phyloP scores from a whole-genome alignment of 805 yeast species.

The Jamesozyma spencerorum region DNA sequence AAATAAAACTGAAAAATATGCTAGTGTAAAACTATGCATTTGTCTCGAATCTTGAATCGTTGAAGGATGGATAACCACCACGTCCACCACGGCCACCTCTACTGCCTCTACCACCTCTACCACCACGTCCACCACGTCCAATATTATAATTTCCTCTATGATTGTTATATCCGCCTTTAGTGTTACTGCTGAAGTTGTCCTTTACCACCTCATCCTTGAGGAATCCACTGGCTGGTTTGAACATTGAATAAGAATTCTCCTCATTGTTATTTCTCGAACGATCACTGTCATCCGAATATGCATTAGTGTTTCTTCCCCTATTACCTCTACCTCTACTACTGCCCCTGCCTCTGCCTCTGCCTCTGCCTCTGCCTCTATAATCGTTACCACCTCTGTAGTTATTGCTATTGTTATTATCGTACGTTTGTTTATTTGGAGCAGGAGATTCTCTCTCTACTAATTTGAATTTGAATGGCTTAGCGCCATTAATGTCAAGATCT shows the following conservation, averaged over 20 bases:
- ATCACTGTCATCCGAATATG: slow-evolving; percentile 7
- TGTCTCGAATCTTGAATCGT: background rate
- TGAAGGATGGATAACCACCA: slow-evolving; percentile 3
- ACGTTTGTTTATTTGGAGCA: background rate
- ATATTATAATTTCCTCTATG: background rate
- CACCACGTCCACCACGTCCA: slow-evolving; percentile 9
- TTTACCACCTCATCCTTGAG: slow-evolving; percentile 8
- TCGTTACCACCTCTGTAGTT: slow-evolving; percentile 7
- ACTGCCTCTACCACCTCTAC: slow-evolving; percentile 15
- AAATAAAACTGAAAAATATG: background rate
- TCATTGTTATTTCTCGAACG: slow-evolving; percentile 2
- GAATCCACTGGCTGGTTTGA: slow-evolving; percentile 29
- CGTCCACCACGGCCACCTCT: slow-evolving; percentile 13
- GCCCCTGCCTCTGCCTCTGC: slow-evolving; percentile 7
- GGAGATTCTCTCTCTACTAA: slow-evolving; percentile 6
- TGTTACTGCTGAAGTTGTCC: background rate
- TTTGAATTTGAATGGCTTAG: slow-evolving; percentile 12
- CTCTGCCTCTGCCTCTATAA: slow-evolving; percentile 5
- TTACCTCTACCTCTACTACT: slow-evolving; percentile 6
- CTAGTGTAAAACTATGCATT: background rate
- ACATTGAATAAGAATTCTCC: slow-evolving; percentile 13
- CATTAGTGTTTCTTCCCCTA: slow-evolving; percentile 2
- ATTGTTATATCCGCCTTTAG: slow-evolving; percentile 13
- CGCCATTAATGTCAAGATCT: background rate
- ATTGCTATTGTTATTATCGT: slow-evolving; percentile 2